A percentile compares a stretch with the other conserved stretches of the same genome.
Evolutionary conservation across 306 rosid genomes (phyloP).

Genomic region (Acmispon strigosus): DNA sequence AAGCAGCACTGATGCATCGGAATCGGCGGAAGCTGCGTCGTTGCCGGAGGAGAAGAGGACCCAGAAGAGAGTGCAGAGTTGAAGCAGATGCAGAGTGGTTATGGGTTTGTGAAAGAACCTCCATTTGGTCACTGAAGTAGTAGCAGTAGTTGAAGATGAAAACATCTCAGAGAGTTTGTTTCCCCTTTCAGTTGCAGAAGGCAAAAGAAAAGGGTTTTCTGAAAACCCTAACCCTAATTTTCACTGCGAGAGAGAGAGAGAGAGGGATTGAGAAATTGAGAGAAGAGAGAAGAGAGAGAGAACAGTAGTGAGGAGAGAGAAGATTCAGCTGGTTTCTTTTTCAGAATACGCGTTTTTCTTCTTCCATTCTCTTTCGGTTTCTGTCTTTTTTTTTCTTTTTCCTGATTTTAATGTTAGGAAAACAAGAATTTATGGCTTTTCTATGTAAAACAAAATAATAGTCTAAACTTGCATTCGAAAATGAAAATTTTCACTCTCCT

Average conservation of each 20-base stretch:
- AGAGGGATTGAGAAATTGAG: not conserved
- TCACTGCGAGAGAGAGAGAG: not conserved
- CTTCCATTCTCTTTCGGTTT: not conserved
- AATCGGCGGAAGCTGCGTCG: constrained; percentile 24
- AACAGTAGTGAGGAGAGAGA: not conserved
- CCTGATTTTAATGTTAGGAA: not conserved
- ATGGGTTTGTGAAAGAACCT: constrained; percentile 8
- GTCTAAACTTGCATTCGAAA: no score
- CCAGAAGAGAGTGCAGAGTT: not conserved
- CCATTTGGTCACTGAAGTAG: constrained; percentile 48
- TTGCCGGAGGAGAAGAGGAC: not conserved
- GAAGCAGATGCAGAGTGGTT: not conserved
- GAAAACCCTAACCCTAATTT: constrained; percentile 73
- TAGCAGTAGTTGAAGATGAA: constrained; percentile 13
- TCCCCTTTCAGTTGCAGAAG: constrained; percentile 11
- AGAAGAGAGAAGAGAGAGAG: not conserved
- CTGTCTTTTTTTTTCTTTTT: not conserved
- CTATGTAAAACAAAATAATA: no score
- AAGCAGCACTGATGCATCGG: constrained; percentile 63
- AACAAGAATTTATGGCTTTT: no score
- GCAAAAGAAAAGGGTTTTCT: constrained; percentile 29
- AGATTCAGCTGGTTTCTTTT: constrained; percentile 37
- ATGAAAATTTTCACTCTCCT: no score
- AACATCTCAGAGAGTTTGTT: constrained; percentile 44
- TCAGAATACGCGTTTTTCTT: constrained; percentile 67